A percentile compares a stretch with the other conserved stretches of the same genome.
These are phyloP conservation scores for Phialophora macrospora DNA, from an alignment of 2,329 filamentous ascomycete genomes.

Conservation along the genomic window DNA sequence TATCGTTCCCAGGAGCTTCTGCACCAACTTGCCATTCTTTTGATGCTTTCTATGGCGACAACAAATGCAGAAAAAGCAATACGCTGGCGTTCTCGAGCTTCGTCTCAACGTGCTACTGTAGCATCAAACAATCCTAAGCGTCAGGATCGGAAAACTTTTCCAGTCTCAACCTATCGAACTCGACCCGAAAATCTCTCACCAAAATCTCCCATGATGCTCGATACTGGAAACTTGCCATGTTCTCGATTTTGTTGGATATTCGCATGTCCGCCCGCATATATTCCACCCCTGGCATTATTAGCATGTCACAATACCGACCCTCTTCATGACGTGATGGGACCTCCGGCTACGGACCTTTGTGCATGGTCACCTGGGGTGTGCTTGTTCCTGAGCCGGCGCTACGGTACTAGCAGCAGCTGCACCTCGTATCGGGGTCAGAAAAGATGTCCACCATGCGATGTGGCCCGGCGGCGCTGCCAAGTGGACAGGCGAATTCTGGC, in stretches of 20 bases:
- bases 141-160: background rate
- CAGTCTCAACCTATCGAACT: background rate
- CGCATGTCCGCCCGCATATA: background rate
- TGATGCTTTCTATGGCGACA: background rate
- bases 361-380: conserved; percentile 1
- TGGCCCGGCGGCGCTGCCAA: background rate
- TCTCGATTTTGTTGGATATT: background rate
- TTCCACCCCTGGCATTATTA: background rate
- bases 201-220: background rate
- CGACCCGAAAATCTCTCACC: background rate
- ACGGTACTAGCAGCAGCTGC: background rate
- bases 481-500: background rate
- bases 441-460: background rate
- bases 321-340: background rate
- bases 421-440: background rate
- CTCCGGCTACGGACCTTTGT: background rate
- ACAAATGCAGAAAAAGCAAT: background rate
- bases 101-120: background rate
- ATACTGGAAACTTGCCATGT: background rate
- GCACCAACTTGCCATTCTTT: background rate
- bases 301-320: background rate
- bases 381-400: background rate
- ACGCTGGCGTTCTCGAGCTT: background rate
- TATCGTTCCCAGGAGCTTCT: background rate
- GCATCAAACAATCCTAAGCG: background rate